phyloP scores from a whole-genome alignment of 352 stramenopile genomes.

The Pythium chondricola region DNA sequence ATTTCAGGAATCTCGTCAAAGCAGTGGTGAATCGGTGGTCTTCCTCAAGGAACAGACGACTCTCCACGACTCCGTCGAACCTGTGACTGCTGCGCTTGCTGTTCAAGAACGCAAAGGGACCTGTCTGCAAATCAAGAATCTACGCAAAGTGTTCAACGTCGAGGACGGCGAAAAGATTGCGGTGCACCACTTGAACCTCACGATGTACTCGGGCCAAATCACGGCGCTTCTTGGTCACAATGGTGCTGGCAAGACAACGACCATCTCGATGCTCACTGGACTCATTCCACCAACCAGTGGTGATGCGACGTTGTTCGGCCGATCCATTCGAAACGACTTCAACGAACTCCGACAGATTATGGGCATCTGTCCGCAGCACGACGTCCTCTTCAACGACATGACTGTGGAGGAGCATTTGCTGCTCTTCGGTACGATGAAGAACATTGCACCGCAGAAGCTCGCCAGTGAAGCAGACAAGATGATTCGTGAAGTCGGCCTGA shows the following conservation, averaged over 20 bases:
- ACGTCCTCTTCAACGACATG: constrained; percentile 93
- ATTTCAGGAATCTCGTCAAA: constrained; percentile 35
- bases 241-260: constrained; percentile 69
- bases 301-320: constrained; percentile 64
- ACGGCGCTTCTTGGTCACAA: constrained; percentile 70
- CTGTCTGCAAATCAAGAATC: constrained; percentile 36
- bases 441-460: constrained; percentile 30
- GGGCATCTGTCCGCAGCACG: constrained; percentile 96
- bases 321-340: constrained; percentile 75
- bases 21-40: constrained; percentile 35
- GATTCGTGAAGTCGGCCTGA: constrained; percentile 81
- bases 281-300: constrained; percentile 49
- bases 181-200: constrained; percentile 65
- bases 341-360: constrained; percentile 87
- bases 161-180: constrained; percentile 55
- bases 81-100: constrained; percentile 31
- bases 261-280: constrained; percentile 86
- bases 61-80: constrained; percentile 24
- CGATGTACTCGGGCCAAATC: constrained; percentile 86
- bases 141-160: constrained; percentile 58
- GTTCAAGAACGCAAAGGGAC: constrained; percentile 34
- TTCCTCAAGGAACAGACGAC: constrained; percentile 10
- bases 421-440: constrained; percentile 92
- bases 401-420: constrained; percentile 94
- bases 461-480: constrained; percentile 27